Base-by-base conservation (phyloP, 2,329 filamentous ascomycete species). In the Exserohilum rostratum region DNA sequence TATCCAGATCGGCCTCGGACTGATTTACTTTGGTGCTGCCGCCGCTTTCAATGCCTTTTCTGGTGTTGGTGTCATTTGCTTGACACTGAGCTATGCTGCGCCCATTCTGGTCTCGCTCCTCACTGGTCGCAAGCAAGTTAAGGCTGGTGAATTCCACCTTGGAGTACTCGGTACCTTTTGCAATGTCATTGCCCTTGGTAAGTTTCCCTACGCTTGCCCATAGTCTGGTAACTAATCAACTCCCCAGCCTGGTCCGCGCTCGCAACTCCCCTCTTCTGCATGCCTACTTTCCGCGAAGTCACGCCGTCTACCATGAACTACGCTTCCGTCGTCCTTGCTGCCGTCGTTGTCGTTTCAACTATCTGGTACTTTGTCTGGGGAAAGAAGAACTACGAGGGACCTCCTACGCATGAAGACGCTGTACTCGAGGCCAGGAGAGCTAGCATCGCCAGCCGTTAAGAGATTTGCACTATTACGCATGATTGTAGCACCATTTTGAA, bases 31-130 rank as follows among this genome's bases (percentile, higher is more conserved):
- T 60, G 87, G 87, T 42, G 88, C 86, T 2, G 76, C 81, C 0
- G 83, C 86, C 10, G 87, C 87, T n/a, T 90, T 89, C 79, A 89
- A 87, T 68, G 87, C 87, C 52, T 90, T 90, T 73, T 87, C 85
- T 0, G 86, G 86, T 56, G 85, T 88, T 15, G 87, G 86, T 65
- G 87, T 90, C 72, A 90, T 90, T 67, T 87, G 82, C 67, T 77
- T 88, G 69, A 90, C 88, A 0, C 79, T 87, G 34, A 85, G 87
- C 46, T 91, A 91, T 66, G 87, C 85, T 31, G 80, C 80, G 1
- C 88, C 89, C 15, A 87, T 90, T 49, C 80, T 83, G 20, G 84
- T 89, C 57, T 90, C 83, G 49, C 74, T 90, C 63, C 66, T 85
- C 50, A 82, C 82, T 20, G 81, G 86, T 10, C 85, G 88, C 42